A percentile compares a stretch with the other conserved stretches of the same genome.
These are phyloP conservation scores for Phaeomoniella chlamydospora DNA, from an alignment of 2,329 filamentous ascomycete genomes.

Conservation along the genomic window DNA sequence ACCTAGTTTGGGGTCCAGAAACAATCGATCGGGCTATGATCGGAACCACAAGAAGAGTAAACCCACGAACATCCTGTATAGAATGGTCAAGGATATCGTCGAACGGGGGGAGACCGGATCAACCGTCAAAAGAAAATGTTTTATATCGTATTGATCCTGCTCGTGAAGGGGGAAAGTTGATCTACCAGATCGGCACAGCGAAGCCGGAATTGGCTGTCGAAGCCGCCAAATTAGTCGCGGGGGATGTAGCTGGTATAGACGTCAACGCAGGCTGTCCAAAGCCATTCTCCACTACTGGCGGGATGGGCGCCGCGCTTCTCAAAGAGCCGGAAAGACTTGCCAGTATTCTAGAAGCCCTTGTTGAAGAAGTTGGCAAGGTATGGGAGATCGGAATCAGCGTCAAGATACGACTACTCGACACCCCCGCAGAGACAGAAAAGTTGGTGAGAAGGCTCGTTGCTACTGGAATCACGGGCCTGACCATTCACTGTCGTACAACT, in stretches of 20 bases:
- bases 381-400: constrained; percentile 90
- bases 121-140: constrained; percentile 42
- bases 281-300: constrained; percentile 81
- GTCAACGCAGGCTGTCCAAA: constrained; percentile 98
- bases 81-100: constrained; percentile 72
- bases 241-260: constrained; percentile 84
- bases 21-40: constrained; percentile 88
- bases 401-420: constrained; percentile 82
- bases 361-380: constrained; percentile 59
- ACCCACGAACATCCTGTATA: constrained; percentile 61
- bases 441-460: constrained; percentile 65
- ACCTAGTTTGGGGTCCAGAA: constrained; percentile 95
- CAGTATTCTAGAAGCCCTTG: constrained; percentile 69
- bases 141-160: constrained; percentile 75
- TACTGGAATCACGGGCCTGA: constrained; percentile 85
- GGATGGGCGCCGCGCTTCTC: constrained; percentile 89
- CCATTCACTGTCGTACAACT: constrained; percentile 88
- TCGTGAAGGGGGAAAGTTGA: constrained; percentile 57
- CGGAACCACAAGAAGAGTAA: constrained; percentile 64
- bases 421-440: constrained; percentile 56
- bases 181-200: constrained; percentile 88
- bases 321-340: constrained; percentile 71
- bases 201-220: constrained; percentile 69
- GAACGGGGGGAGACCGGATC: constrained; percentile 37
- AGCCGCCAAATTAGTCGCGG: constrained; percentile 70